phyloP scores from a whole-genome alignment of 768 basidiomycete species.

The Rhizopogon vesiculosus region DNA sequence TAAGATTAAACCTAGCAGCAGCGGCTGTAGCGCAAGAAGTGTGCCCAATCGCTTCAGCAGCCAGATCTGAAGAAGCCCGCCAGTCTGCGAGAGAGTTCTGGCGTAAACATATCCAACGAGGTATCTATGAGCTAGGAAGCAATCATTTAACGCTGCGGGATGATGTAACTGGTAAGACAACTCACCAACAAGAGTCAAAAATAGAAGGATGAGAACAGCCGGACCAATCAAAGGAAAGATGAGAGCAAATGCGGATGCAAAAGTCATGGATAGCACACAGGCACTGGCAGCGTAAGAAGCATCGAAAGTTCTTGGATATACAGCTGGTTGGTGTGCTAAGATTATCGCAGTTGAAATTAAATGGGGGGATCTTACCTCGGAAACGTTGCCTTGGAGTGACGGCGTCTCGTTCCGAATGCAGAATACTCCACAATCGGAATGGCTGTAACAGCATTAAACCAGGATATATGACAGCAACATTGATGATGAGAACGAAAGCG shows the following conservation, averaged over 20 bases:
- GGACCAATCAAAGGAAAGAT: slow-evolving; percentile 77
- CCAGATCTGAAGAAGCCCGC: slow-evolving; percentile 73
- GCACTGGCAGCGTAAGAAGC: slow-evolving; percentile 63
- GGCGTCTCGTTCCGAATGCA: slow-evolving; percentile 51
- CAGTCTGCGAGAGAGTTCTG: slow-evolving; percentile 68
- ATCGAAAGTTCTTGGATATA: slow-evolving; percentile 69
- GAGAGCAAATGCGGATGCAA: slow-evolving; percentile 68
- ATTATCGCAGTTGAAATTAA: background rate
- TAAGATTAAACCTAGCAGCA: slow-evolving; percentile 69
- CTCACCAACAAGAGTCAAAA: slow-evolving; percentile 64
- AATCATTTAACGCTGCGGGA: background rate
- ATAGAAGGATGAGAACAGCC: slow-evolving; percentile 59
- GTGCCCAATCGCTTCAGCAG: slow-evolving; percentile 68
- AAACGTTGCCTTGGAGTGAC: slow-evolving; percentile 77
- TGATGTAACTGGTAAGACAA: slow-evolving; percentile 2
- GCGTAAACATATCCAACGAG: slow-evolving; percentile 76
- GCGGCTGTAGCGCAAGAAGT: slow-evolving; percentile 67
- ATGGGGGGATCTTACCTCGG: slow-evolving; percentile 47
- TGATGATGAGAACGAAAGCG: slow-evolving; percentile 53
- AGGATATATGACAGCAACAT: slow-evolving; percentile 64
- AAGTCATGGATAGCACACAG: slow-evolving; percentile 62
- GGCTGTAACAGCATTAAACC: slow-evolving; percentile 74
- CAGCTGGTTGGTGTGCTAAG: slow-evolving; percentile 35
- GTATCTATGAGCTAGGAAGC: slow-evolving; percentile 64
- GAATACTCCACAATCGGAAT: slow-evolving; percentile 50